phyloP scores from a whole-genome alignment of 805 yeast genomes.

The Monosporozyma aerobia region DNA sequence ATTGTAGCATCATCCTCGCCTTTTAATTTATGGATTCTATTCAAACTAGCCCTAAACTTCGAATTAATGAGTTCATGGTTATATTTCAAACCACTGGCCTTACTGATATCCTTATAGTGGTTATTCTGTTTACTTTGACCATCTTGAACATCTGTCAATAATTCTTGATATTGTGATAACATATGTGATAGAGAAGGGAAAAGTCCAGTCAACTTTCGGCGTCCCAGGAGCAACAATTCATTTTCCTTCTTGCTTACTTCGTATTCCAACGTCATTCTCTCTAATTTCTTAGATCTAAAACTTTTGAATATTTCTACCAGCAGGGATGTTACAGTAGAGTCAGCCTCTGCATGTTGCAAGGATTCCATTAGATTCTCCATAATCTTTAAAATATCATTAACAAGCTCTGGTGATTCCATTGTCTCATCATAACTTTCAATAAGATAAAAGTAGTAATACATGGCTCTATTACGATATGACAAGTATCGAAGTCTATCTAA shows the following conservation, averaged over 20 bases:
- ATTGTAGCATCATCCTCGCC: slow-evolving; percentile 31
- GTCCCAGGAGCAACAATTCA: slow-evolving; percentile 14
- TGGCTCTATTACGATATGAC: slow-evolving; percentile 73
- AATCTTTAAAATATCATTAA: slow-evolving; percentile 35
- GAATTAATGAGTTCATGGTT: neutral
- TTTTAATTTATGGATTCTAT: slow-evolving; percentile 29
- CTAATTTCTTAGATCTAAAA: slow-evolving; percentile 40
- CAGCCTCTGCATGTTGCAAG: slow-evolving; percentile 59
- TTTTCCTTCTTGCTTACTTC: slow-evolving; percentile 36
- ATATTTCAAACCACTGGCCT: neutral
- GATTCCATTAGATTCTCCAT: slow-evolving; percentile 60
- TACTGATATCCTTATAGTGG: neutral
- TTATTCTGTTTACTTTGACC: neutral
- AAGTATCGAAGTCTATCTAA: slow-evolving; percentile 67
- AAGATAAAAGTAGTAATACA: slow-evolving; percentile 44
- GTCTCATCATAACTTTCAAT: slow-evolving; percentile 12
- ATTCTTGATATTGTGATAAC: slow-evolving; percentile 9
- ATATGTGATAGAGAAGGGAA: slow-evolving; percentile 24
- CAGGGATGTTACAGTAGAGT: slow-evolving; percentile 42
- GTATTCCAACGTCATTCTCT: slow-evolving; percentile 52
- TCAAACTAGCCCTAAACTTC: slow-evolving; percentile 20
- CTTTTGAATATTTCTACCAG: slow-evolving; percentile 43
- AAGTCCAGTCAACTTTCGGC: slow-evolving; percentile 15
- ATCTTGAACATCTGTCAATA: slow-evolving; percentile 15
- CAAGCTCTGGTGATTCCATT: slow-evolving; percentile 30